Percentiles rank a stretch among this genome's conserved stretches.
Evolutionary conservation across 495 filamentous ascomycete species (phyloP).

Genomic region (Aspergillus haitiensis): DNA sequence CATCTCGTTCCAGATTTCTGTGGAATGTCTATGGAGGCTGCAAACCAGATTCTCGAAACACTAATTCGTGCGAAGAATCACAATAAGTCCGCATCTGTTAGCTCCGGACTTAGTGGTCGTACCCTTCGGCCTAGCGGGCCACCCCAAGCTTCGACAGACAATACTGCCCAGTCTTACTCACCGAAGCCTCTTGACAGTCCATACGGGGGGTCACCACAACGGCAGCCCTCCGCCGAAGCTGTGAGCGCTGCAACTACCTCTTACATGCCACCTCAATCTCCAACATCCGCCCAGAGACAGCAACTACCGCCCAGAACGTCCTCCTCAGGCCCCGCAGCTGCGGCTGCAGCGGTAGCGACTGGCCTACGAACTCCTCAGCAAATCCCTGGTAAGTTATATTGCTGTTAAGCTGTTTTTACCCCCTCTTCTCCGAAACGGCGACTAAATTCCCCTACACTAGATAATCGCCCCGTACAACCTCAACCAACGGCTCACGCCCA

Average conservation of each 20-base stretch:
- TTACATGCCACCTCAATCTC: conserved; percentile 46
- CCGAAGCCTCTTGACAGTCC: conserved; percentile 51
- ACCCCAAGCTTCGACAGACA: conserved; percentile 52
- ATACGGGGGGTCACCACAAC: conserved; percentile 46
- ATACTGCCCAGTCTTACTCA: conserved; percentile 39
- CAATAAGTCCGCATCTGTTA: conserved; percentile 48
- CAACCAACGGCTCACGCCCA: conserved; percentile 60
- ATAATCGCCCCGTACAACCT: conserved; percentile 42
- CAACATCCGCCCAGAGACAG: conserved; percentile 38
- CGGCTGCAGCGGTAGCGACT: conserved; percentile 40
- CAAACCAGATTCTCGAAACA: conserved; percentile 79
- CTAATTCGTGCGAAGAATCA: conserved; percentile 47
- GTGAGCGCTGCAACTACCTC: conserved; percentile 49
- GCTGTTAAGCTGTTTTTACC: not conserved
- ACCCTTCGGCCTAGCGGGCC: conserved; percentile 62
- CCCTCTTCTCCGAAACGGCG: conserved; percentile 10
- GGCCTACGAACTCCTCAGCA: conserved; percentile 35
- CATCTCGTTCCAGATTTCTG: conserved; percentile 99
- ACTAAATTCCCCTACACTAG: conserved; percentile 21
- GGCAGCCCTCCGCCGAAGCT: conserved; percentile 48
- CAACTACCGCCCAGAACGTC: conserved; percentile 40
- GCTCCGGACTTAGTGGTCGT: conserved; percentile 59
- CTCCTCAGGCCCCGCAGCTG: conserved; percentile 31
- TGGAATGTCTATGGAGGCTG: conserved; percentile 97
- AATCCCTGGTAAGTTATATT: conserved; percentile 37